Evolutionary conservation across 495 filamentous ascomycete species (phyloP), one percentile per base, ranked within the genome.

Genomic region (Penicillium tannophilum): DNA sequence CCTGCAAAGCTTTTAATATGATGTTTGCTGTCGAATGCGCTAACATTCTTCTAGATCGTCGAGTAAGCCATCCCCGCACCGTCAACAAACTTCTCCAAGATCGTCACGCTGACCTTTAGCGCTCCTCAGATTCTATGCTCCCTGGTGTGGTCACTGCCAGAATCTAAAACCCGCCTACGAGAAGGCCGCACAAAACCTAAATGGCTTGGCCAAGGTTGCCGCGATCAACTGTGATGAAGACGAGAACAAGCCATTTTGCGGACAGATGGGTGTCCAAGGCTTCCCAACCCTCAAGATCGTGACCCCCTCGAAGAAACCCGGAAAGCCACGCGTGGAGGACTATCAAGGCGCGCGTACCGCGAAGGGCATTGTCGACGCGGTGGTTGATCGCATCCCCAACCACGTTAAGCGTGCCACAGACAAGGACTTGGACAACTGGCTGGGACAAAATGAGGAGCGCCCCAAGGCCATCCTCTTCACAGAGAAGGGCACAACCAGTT

Each of bases 221-320:
- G 94, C 94, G 33, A 81, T 99, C 62, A 90, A 99, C 72, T 99
- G 94, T 75, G 94, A 98, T 63, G 92, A 96, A 26, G 95, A 98
- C 42, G 79, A 80, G 52, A 99, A 99, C 80, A 98, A 98, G 74
- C 79, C 81, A 4, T 83, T 98, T 64, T 99, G 94, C 72, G 86
- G 90, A 41, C 73, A 78, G 52, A 91, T 97, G 86, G 94, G 93
- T 47, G 87, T 99, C 23, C 83, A 96, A 76, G 94, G 94, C 43
- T 99, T 97, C 79, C 94, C 94, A 2, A 98, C 94, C 1, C 79
- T 99, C 54, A 99, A 99, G 82, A 93, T 96, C 56, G 84, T 98
- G 62, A 86, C 85, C 42, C 95, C 94, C 0, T 85, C 85, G 51
- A 93, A 92, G 73, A 92, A 89, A 70, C 76, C 84, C 17, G 90